Base-by-base conservation (phyloP, 2,329 filamentous ascomycete genomes). In the Cercospora sp. region DNA sequence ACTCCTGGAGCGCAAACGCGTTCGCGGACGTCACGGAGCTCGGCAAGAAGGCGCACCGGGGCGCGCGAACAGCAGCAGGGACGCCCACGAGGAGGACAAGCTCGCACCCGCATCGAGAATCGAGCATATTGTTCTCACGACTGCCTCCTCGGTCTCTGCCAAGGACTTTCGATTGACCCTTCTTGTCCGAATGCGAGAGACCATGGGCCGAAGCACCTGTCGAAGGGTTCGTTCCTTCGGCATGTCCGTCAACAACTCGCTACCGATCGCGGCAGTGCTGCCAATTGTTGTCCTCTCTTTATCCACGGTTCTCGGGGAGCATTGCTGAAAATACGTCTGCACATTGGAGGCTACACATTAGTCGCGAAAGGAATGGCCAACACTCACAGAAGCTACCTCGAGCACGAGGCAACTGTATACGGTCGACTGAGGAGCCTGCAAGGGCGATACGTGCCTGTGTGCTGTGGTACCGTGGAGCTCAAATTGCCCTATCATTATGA, bases 361-460 rank as follows among this genome's bases (percentile, higher is more conserved):
- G 58, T 60, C 58, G 58, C 58, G 30, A 60, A 60, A 60, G 58
- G 58, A 60, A 60, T 60, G 57, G 57, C n/a, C 26, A 20, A 60
- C 31, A 28, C 26, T 36, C 6, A 60, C 57, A 60, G 31, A 31
- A 60, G 57, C 57, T 60, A 60, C 31, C 57, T 60, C 26, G 57
- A 31, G 57, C 57, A 60, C 57, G 57, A 60, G 31, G 57, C 26
- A 31, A 60, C 57, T 31, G 57, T 60, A 20, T 60, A 60, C 57
- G 57, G 9, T 60, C 57, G 57, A 60, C 57, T 60, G 26, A 26
- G 36, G 57, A 60, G 57, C 57, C 18, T 60, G 57, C 57, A 60
- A 60, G 57, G 57, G 31, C 57, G 57, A 60, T 60, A 60, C 57
- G 57, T 60, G 57, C 57, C 57, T 60, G 57, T 60, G 57, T 60